phyloP scores from a whole-genome alignment of 2,329 filamentous ascomycete genomes.

The Remersonia thermophila region DNA sequence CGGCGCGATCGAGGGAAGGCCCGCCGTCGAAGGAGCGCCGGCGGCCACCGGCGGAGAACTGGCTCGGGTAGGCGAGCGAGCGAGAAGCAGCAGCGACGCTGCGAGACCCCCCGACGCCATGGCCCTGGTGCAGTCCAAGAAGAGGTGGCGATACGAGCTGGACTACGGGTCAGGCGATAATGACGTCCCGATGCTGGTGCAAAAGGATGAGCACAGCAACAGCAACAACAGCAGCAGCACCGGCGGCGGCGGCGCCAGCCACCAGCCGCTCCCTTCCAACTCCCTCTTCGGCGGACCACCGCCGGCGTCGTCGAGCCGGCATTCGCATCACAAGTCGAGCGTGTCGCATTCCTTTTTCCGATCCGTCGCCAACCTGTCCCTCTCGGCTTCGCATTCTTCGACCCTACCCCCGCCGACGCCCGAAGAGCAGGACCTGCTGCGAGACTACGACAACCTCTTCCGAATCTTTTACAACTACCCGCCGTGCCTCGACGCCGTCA shows the following conservation, averaged over 20 bases:
- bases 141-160: conserved; percentile 77
- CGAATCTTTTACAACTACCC: conserved; percentile 92
- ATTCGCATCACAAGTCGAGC: conserved; percentile 21
- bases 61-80: conserved; percentile 39
- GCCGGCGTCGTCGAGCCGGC: conserved; percentile 25
- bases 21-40: background rate
- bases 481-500: conserved; percentile 68
- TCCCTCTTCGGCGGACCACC: conserved; percentile 48
- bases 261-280: conserved; percentile 16
- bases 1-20: conserved; percentile 16
- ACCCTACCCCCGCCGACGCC: conserved; percentile 35
- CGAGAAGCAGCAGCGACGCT: conserved; percentile 23
- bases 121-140: conserved; percentile 34
- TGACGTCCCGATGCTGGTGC: conserved; percentile 79
- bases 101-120: conserved; percentile 24
- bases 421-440: conserved; percentile 62
- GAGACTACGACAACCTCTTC: conserved; percentile 92
- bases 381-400: conserved; percentile 29
- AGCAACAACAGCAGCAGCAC: conserved; percentile 8
- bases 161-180: conserved; percentile 60
- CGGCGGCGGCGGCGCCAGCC: too few species aligned
- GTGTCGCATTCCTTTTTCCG: conserved; percentile 57
- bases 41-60: conserved; percentile 28
- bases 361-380: conserved; percentile 69
- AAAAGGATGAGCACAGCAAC: conserved; percentile 44